Evolutionary conservation across 768 basidiomycete species (phyloP).

Genomic region (Auricularia sp.): DNA sequence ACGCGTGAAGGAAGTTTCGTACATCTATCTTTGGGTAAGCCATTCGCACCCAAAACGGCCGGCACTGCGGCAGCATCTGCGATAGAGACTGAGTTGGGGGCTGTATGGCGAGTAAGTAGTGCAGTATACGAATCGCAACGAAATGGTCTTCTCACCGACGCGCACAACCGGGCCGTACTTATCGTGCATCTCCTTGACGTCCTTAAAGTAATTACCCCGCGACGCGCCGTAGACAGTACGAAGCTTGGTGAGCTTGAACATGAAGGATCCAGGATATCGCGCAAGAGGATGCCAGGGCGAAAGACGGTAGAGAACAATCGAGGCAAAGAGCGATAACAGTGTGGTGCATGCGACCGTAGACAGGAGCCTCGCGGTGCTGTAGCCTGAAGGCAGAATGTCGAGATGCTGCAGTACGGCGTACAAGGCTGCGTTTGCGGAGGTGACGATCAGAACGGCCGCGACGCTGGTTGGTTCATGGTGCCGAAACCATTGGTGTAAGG

Average conservation of each 20-base stretch:
- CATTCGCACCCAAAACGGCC: slow-evolving; percentile 36
- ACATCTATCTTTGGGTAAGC: slow-evolving; percentile 42
- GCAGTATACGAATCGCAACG: not conserved
- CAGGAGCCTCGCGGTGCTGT: too few relatives aligned
- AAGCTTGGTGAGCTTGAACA: slow-evolving; percentile 20
- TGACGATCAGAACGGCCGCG: too few relatives aligned
- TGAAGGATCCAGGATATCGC: slow-evolving; percentile 24
- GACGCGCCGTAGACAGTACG: slow-evolving; percentile 13
- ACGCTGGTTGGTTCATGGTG: too few relatives aligned
- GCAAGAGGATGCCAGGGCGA: slow-evolving; percentile 31
- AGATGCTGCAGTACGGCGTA: too few relatives aligned
- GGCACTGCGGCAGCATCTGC: slow-evolving; percentile 32
- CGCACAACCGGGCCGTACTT: slow-evolving; percentile 25
- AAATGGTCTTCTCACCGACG: slow-evolving; percentile 29
- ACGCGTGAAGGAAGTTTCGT: slow-evolving; percentile 7
- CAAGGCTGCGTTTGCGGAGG: too few relatives aligned
- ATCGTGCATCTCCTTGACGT: not conserved
- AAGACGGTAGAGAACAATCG: slow-evolving; percentile 25
- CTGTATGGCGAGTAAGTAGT: not conserved
- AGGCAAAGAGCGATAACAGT: slow-evolving; percentile 17
- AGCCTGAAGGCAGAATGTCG: too few relatives aligned
- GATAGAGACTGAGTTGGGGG: slow-evolving; percentile 48
- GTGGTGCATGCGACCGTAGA: too few relatives aligned
- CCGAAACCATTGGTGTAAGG: too few relatives aligned
- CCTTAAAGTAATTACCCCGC: slow-evolving; percentile 19